These are phyloP conservation scores for Pichia sp. DNA, from an alignment of 1,139 yeast genomes.

Conservation along the genomic window DNA sequence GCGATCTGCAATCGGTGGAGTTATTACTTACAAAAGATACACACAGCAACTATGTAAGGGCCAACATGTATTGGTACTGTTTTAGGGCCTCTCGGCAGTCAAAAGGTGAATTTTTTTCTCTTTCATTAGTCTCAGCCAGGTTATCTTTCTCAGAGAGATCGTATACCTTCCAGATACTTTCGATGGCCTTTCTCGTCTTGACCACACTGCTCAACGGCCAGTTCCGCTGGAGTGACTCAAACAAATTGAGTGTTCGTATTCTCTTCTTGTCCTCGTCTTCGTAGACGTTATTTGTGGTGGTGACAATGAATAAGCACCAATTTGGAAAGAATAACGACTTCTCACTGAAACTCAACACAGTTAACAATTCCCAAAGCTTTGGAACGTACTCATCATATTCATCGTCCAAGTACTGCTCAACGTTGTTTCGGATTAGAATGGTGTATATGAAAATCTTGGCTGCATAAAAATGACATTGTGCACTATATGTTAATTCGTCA, in stretches of 20 bases:
- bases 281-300: conserved; percentile 22
- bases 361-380: conserved; percentile 4
- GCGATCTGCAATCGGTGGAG: too few relatives aligned
- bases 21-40: too few relatives aligned
- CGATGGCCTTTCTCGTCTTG: conserved; percentile 28
- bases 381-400: conserved; percentile 11
- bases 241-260: conserved; percentile 23
- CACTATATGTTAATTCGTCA: conserved; percentile 14
- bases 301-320: conserved; percentile 31
- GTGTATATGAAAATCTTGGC: conserved; percentile 10
- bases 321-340: conserved; percentile 29
- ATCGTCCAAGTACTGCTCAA: conserved; percentile 8
- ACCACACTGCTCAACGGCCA: conserved; percentile 32
- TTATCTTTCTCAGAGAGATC: conserved; percentile 20
- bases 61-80: conserved; percentile 26
- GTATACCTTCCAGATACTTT: conserved; percentile 32
- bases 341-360: conserved; percentile 3
- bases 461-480: conserved; percentile 9
- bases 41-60: conserved; percentile 6
- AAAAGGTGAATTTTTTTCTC: conserved; percentile 4
- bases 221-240: conserved; percentile 23
- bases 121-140: neutral
- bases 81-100: conserved; percentile 32
- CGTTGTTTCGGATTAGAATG: conserved; percentile 1
- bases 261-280: conserved; percentile 20